Conservation (phyloP, 2,329 filamentous ascomycete genomes). For the Colletotrichum tropicicola region DNA sequence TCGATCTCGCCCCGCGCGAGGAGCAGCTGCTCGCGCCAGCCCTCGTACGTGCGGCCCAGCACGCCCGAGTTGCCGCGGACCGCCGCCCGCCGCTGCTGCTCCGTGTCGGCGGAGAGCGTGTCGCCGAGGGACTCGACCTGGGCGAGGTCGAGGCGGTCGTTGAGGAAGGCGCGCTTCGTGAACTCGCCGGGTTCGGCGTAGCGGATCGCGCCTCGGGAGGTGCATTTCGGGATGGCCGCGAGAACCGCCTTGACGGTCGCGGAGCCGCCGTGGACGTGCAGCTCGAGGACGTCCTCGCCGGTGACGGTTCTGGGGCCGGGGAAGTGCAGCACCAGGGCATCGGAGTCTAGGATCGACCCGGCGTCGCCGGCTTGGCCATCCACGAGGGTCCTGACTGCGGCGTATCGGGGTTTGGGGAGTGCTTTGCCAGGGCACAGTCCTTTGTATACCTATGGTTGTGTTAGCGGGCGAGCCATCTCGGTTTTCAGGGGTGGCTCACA, state of each 20-base stretch:
- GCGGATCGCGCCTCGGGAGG: constrained; percentile 60
- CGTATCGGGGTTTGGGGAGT: constrained; percentile 62
- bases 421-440: constrained; percentile 58
- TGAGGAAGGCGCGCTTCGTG: constrained; percentile 89
- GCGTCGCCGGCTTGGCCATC: constrained; percentile 48
- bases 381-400: constrained; percentile 78
- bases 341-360: constrained; percentile 78
- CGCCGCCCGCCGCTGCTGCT: constrained; percentile 89
- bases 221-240: constrained; percentile 72
- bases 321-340: constrained; percentile 85
- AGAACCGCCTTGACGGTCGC: constrained; percentile 91
- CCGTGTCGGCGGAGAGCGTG: constrained; percentile 77
- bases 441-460: constrained; percentile 56
- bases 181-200: constrained; percentile 97
- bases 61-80: constrained; percentile 78
- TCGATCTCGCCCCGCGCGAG: constrained; percentile 90
- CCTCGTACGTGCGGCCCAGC: constrained; percentile 80
- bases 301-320: constrained; percentile 84
- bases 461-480: not conserved
- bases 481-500: constrained; percentile 50
- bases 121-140: constrained; percentile 78
- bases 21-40: constrained; percentile 81
- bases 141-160: constrained; percentile 84
- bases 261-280: constrained; percentile 92
- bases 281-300: constrained; percentile 89